Conservation (phyloP, 2,329 filamentous ascomycete genomes). For the Chlorencoelia australis region DNA sequence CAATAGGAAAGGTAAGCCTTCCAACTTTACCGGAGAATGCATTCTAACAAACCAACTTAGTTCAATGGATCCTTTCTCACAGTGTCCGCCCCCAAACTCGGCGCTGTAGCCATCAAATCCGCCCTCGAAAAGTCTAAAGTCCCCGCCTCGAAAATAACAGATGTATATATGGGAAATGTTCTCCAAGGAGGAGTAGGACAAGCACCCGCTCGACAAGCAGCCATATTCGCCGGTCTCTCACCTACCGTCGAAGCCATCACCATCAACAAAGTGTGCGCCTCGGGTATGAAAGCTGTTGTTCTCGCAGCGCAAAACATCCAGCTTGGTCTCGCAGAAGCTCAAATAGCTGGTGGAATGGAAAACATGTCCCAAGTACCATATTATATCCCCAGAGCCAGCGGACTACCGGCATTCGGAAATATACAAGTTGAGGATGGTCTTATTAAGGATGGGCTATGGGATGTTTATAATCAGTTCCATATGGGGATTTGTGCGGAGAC, state of each 20-base stretch:
- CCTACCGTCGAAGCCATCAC: slow-evolving; percentile 78
- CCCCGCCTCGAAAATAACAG: slow-evolving; percentile 69
- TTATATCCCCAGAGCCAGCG: slow-evolving; percentile 74
- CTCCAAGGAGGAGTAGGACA: slow-evolving; percentile 77
- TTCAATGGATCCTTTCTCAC: slow-evolving; percentile 89
- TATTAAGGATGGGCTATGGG: slow-evolving; percentile 89
- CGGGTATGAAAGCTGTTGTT: slow-evolving; percentile 82
- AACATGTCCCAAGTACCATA: slow-evolving; percentile 94
- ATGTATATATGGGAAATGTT: slow-evolving; percentile 98
- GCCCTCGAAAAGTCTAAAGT: slow-evolving; percentile 80
- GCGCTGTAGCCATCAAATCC: slow-evolving; percentile 82
- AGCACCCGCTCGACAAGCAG: slow-evolving; percentile 82
- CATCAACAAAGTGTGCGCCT: slow-evolving; percentile 97
- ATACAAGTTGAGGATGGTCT: slow-evolving; percentile 83
- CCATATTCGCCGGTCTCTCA: slow-evolving; percentile 77
- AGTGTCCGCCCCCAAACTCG: slow-evolving; percentile 78
- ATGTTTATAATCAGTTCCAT: slow-evolving; percentile 93
- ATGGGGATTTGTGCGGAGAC: slow-evolving; percentile 97
- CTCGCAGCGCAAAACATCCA: slow-evolving; percentile 93
- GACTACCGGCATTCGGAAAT: slow-evolving; percentile 77
- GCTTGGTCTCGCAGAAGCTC: slow-evolving; percentile 76
- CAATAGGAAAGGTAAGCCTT: slow-evolving; percentile 74
- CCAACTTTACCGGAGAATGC: not conserved
- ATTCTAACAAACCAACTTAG: slow-evolving; percentile 35
- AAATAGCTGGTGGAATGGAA: slow-evolving; percentile 94